These are phyloP conservation scores for Actinidia arguta DNA, from an alignment of 179 eudicot species.

Conservation along the genomic window DNA sequence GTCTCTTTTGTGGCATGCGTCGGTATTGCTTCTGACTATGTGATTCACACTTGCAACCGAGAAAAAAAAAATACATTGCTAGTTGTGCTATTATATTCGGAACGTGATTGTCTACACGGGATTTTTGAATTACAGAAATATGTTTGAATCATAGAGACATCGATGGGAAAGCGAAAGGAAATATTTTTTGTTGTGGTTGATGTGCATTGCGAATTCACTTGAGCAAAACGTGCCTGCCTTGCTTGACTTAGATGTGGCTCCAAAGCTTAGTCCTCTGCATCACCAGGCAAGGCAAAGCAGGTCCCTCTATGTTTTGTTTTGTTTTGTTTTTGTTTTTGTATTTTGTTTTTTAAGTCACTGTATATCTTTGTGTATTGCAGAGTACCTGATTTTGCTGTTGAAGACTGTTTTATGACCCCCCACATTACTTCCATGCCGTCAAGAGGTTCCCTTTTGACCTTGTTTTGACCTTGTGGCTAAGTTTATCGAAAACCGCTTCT, in stretches of 20 bases:
- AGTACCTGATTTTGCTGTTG: too few species aligned
- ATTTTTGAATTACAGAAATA: not conserved
- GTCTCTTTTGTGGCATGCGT: not conserved
- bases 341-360: too few species aligned
- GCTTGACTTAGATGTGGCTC: not conserved
- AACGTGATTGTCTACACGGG: not conserved
- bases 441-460: too few species aligned
- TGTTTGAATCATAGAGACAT: not conserved
- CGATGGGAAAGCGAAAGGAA: not conserved
- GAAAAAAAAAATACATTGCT: not conserved
- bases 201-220: not conserved
- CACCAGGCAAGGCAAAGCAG: too few species aligned
- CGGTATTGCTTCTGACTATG: not conserved
- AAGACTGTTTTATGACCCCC: too few species aligned
- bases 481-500: too few species aligned
- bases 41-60: not conserved
- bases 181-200: not conserved
- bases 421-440: too few species aligned
- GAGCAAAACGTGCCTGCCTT: not conserved
- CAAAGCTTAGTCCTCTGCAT: too few species aligned
- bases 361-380: too few species aligned
- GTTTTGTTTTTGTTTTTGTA: too few species aligned
- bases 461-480: too few species aligned
- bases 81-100: not conserved
- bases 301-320: too few species aligned